Percentiles rank a stretch among this genome's conserved stretches.
Evolutionary conservation across 2,329 filamentous ascomycete species (phyloP).

Genomic region (Escovopsis sp.): DNA sequence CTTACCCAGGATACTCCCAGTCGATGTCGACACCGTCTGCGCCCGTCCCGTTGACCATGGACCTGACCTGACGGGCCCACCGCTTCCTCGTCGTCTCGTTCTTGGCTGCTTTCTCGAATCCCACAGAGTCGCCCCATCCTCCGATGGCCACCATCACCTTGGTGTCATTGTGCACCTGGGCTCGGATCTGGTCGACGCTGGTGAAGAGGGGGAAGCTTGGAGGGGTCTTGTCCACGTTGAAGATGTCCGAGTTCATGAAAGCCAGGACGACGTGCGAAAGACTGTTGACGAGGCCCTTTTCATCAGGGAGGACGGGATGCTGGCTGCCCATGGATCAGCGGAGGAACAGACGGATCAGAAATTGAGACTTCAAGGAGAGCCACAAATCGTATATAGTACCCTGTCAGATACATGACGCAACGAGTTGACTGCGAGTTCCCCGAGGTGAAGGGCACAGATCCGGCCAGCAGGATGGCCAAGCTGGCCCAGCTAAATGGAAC

Average conservation of each 20-base stretch:
- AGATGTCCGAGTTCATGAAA: constrained; percentile 37
- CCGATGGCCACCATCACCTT: constrained; percentile 58
- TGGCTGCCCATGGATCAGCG: constrained; percentile 22
- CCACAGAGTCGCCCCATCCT: constrained; percentile 55
- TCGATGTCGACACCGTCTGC: constrained; percentile 53
- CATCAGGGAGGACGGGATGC: constrained; percentile 26
- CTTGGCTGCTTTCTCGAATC: constrained; percentile 43
- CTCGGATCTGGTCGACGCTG: constrained; percentile 30
- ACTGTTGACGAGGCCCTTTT: constrained; percentile 18
- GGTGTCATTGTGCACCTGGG: constrained; percentile 32
- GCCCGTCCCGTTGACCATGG: constrained; percentile 44
- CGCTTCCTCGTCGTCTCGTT: constrained; percentile 32
- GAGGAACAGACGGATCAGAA: no score
- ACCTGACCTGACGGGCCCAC: constrained; percentile 49
- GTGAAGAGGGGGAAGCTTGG: constrained; percentile 37
- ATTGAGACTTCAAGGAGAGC: no score
- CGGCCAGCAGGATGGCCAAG: constrained; percentile 2
- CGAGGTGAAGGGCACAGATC: not conserved
- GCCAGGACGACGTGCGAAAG: constrained; percentile 44
- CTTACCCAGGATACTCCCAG: constrained; percentile 45
- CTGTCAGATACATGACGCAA: constrained; percentile 35
- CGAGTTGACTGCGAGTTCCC: constrained; percentile 7
- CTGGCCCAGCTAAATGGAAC: not conserved
- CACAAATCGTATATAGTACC: no score
- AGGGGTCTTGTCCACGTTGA: constrained; percentile 27